Evolutionary conservation across 1,284 basidiomycete genomes (phyloP).

Genomic region (Somion occarium): DNA sequence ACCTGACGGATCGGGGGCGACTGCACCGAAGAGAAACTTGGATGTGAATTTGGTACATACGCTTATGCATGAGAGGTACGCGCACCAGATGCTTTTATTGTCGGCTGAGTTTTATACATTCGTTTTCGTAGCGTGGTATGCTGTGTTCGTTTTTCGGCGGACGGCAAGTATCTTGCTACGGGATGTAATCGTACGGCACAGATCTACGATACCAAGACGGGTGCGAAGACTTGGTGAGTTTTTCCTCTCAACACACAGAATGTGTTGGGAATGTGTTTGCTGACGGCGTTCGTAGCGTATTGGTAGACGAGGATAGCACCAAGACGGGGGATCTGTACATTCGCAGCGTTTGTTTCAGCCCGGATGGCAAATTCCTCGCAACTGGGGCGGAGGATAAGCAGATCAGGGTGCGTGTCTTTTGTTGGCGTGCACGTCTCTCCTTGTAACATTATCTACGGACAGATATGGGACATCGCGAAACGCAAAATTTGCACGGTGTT

Average conservation of each 20-base stretch:
- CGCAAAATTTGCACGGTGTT: slow-evolving; percentile 68
- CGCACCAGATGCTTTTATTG: background rate
- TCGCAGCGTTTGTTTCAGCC: slow-evolving; percentile 64
- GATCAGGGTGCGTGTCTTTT: slow-evolving; percentile 44
- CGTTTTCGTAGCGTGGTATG: slow-evolving; percentile 73
- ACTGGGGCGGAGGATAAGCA: slow-evolving; percentile 70
- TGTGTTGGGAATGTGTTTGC: background rate
- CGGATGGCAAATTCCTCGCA: slow-evolving; percentile 62
- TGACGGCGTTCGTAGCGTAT: slow-evolving; percentile 32
- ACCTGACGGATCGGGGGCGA: background rate
- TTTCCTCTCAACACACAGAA: background rate
- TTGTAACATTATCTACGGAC: background rate
- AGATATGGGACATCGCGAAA: slow-evolving; percentile 83
- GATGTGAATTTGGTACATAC: slow-evolving; percentile 92
- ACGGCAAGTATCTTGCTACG: slow-evolving; percentile 85
- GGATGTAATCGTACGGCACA: slow-evolving; percentile 90
- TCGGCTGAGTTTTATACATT: slow-evolving; percentile 6
- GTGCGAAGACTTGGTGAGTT: slow-evolving; percentile 70
- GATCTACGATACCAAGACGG: slow-evolving; percentile 87
- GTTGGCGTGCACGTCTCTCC: background rate
- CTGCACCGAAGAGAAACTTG: slow-evolving; percentile 50
- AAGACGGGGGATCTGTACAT: slow-evolving; percentile 62
- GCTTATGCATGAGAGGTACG: slow-evolving; percentile 87
- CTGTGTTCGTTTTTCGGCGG: slow-evolving; percentile 87
- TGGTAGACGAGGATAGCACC: slow-evolving; percentile 52